phyloP scores from a whole-genome alignment of 2,329 filamentous ascomycete genomes.

The Scortechinia acanthostroma region DNA sequence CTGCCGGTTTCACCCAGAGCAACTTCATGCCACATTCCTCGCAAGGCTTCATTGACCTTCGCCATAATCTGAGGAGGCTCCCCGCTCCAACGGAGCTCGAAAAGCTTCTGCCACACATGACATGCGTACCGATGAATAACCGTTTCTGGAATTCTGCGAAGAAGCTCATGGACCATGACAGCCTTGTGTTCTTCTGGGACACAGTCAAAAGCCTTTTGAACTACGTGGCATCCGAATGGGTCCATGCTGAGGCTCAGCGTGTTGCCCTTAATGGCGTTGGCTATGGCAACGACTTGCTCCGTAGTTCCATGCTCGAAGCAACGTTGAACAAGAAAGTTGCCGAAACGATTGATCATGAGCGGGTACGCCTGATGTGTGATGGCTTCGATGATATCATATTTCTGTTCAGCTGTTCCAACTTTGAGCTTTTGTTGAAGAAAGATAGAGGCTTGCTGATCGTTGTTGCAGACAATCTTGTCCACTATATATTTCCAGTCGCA shows the following conservation, averaged over 20 bases:
- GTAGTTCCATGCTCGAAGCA: slow-evolving; percentile 97
- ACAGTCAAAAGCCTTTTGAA: slow-evolving; percentile 97
- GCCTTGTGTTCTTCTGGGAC: slow-evolving; percentile 97
- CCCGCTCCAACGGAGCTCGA: slow-evolving; percentile 91
- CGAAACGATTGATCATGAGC: slow-evolving; percentile 96
- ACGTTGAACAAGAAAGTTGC: slow-evolving; percentile 95
- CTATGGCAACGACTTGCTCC: slow-evolving; percentile 90
- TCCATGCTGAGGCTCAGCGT: slow-evolving; percentile 96
- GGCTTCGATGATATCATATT: slow-evolving; percentile 92
- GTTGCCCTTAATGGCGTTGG: slow-evolving; percentile 86
- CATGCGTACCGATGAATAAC: slow-evolving; percentile 98
- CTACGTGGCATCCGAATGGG: slow-evolving; percentile 93
- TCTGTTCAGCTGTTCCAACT: slow-evolving; percentile 87
- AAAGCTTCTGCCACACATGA: slow-evolving; percentile 99
- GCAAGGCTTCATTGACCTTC: slow-evolving; percentile 89
- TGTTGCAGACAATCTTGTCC: slow-evolving; percentile 98
- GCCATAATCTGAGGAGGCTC: slow-evolving; percentile 97
- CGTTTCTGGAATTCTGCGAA: slow-evolving; percentile 91
- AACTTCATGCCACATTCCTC: slow-evolving; percentile 98
- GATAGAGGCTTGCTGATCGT: slow-evolving; percentile 97
- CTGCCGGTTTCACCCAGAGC: slow-evolving; percentile 95
- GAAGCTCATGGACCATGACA: slow-evolving; percentile 95
- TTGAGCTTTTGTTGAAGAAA: slow-evolving; percentile 99
- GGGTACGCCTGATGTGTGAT: slow-evolving; percentile 93
- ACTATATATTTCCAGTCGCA: slow-evolving; percentile 99